Base-by-base conservation (phyloP, 106 monocot genomes). In the Gastrodia elata region DNA sequence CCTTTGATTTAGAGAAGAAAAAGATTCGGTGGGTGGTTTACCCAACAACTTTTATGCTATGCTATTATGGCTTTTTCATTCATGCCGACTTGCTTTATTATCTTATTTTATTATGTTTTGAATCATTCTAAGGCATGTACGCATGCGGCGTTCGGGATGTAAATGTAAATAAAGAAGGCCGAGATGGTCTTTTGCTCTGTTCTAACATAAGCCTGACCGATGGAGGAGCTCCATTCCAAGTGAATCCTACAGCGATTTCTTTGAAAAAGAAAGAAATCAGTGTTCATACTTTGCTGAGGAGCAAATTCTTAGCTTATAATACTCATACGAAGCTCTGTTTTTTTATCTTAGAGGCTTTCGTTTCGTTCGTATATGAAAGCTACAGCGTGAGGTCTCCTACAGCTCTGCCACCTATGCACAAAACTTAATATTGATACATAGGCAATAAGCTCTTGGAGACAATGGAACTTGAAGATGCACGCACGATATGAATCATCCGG, bases 41-140 rank as follows among this genome's bases (percentile, higher is more conserved):
- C 64, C 20, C 64, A 33, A 64, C 64, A 64, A 64, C 64, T 64
- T 64, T 64, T 26, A 64, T 64, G 64, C 11, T 64, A 64, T 64
- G 64, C 30, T 26, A 64, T 64, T 26, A 30, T 64, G 30, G 0
- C 32, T 64, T 64, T 64, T 64, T 64, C 28, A 30, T 64, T 64
- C 28, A 0, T 64, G 30, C 28, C 32, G 28, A 0, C 64, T 32
- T 30, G 55, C 55, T 56, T 24, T 56, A 14, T 56, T n/a, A n/a
- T n/a, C n/a, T 56, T 16, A 56, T 64, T 64, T 7, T 64, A 9
- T 6, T n/a, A n/a, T 61, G 61, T 30, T 61, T 61, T 61, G 27
- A 61, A 61, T 25, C 26, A 61, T 0, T 0, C 27, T 0, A 0
- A 6, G 2, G 61, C 61, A 32, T 10, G 8, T 61, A 30, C 28